Percentiles rank a stretch among this genome's conserved stretches.
Conservation (phyloP, 148 eudicot genomes). For the Oxyria digyna region DNA sequence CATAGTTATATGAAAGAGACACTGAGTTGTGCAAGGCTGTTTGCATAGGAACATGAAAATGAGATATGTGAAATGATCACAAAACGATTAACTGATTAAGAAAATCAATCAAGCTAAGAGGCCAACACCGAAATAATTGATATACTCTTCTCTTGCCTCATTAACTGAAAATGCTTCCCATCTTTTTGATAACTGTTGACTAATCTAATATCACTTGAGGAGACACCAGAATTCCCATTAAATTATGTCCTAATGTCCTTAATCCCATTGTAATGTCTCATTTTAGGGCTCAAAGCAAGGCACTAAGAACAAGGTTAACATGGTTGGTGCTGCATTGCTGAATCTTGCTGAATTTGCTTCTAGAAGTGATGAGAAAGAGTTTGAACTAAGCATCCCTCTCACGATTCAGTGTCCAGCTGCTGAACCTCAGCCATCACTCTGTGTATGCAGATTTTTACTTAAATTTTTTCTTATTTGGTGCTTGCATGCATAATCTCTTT, state of each 20-base stretch:
- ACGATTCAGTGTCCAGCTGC: slow-evolving; percentile 24
- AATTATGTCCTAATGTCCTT: not conserved
- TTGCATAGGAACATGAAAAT: not conserved
- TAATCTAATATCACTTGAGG: not conserved
- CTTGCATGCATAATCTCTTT: not conserved
- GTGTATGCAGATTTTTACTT: slow-evolving; percentile 28
- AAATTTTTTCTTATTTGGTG: slow-evolving; percentile 1
- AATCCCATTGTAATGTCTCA: not conserved
- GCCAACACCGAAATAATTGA: not conserved
- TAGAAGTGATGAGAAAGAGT: slow-evolving; percentile 42
- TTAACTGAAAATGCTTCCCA: not conserved
- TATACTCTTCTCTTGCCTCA: not conserved
- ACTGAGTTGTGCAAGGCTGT: not conserved
- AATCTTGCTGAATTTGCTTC: slow-evolving; percentile 86
- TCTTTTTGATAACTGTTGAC: not conserved
- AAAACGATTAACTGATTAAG: not conserved
- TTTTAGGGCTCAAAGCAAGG: slow-evolving; percentile 50
- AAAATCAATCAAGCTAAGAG: not conserved
- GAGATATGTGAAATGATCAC: too few relatives aligned
- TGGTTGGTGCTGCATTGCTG: slow-evolving; percentile 46
- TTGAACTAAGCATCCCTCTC: slow-evolving; percentile 57
- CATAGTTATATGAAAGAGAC: too few relatives aligned
- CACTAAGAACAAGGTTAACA: slow-evolving; percentile 43
- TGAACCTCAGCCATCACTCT: slow-evolving; percentile 38
- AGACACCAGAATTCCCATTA: not conserved